These are phyloP conservation scores for Saussurea involucrata DNA, from an alignment of 129 eudicot species.

Conservation along the genomic window DNA sequence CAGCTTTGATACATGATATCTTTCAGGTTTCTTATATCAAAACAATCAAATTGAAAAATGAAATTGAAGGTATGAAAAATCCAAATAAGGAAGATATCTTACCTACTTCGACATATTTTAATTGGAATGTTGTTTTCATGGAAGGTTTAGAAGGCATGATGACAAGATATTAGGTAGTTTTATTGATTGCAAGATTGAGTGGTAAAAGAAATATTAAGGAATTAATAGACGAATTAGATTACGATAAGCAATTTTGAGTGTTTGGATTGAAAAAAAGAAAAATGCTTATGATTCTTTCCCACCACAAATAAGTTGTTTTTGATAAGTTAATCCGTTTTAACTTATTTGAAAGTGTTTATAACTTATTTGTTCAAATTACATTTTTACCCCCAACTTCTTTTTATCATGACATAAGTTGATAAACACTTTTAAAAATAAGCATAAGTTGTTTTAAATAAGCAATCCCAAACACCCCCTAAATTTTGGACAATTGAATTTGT, in stretches of 20 bases:
- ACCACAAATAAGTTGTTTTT: too few species aligned
- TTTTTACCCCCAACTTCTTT: too few species aligned
- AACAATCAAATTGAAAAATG: neutral
- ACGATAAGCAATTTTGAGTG: too few species aligned
- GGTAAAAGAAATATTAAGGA: neutral
- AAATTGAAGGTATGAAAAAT: neutral
- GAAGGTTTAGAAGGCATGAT: constrained; percentile 2
- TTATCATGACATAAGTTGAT: too few species aligned
- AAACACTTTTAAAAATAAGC: too few species aligned
- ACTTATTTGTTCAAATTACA: too few species aligned
- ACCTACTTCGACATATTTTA: constrained; percentile 10
- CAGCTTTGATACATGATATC: neutral
- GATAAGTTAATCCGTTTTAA: too few species aligned
- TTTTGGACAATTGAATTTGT: neutral
- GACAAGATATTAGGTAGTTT: constrained; percentile 15
- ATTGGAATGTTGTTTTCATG: constrained; percentile 13
- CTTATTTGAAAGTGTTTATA: too few species aligned
- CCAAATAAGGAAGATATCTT: neutral
- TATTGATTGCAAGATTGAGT: constrained; percentile 4
- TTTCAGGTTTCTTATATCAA: neutral
- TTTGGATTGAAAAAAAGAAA: too few species aligned
- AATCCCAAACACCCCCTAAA: neutral
- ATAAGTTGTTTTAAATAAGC: too few species aligned
- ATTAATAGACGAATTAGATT: too few species aligned
- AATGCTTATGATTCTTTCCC: too few species aligned